Evolutionary conservation across 2,329 filamentous ascomycete genomes (phyloP), one percentile per base, ranked within the genome.

Genomic region (Dendrostoma leiphaemia): DNA sequence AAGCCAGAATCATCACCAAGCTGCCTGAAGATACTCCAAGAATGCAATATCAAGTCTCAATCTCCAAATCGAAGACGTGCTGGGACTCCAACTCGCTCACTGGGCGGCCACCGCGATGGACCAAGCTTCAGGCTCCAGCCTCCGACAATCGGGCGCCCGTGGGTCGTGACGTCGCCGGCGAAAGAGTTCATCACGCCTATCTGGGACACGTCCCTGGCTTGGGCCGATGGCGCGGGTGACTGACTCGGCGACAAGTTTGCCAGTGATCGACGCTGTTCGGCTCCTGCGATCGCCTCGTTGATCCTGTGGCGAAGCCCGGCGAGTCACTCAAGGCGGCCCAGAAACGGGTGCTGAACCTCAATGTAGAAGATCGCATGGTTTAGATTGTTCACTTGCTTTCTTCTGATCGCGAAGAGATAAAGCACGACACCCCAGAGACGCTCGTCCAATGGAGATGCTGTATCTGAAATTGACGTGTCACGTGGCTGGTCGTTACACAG

Each of bases 221-320:
- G 68, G 67, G 66, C 66, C 0, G 66, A 68, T 3, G 67, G 67
- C 9, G 37, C 56, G 19, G 63, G 63, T 10, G 62, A 64, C 48
- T 70, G 67, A n/a, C 63, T 64, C 0, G 69, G 65, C 0, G 59
- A 49, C n/a, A 69, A 68, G 47, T 69, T 71, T 52, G 64, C 67
- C n/a, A 3, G 62, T 69, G 46, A 65, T 71, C 46, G 67, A 69
- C 58, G 64, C 65, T 34, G 68, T 67, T 6, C 65, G n/a, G n/a
- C n/a, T n/a, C n/a, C 65, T 2, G 63, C 61, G 4, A 55, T 69
- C 29, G 65, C 66, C 1, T 46, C 45, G 12, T 38, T 68, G 57
- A 62, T 1, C 64, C 63, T 15, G 50, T 61, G 5, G 19, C 21
- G 3, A 26, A 54, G 3, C 43, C 51, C 1, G 58, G 58, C 1